Conservation (phyloP, 306 rosid species). For the Datisca glomerata region DNA sequence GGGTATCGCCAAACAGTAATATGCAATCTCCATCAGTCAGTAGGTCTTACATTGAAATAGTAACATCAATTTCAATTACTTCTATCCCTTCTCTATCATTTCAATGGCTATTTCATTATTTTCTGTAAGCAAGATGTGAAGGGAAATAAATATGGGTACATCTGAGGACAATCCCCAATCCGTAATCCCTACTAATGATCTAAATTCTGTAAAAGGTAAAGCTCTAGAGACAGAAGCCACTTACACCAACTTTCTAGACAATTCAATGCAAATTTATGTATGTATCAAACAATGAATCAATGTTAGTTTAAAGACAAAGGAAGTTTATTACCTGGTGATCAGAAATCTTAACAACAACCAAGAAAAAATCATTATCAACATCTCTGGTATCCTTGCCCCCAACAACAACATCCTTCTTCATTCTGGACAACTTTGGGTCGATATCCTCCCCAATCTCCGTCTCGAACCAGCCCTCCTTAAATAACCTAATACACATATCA, state of each 20-base stretch:
- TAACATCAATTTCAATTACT: no score
- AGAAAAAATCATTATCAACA: slow-evolving; percentile 93
- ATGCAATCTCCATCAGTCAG: no score
- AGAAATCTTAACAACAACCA: slow-evolving; percentile 76
- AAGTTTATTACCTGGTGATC: slow-evolving; percentile 76
- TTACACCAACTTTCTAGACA: background rate
- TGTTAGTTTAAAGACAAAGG: background rate
- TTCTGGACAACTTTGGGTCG: slow-evolving; percentile 78
- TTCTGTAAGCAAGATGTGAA: no score
- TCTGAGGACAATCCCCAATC: no score
- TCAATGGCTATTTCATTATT: no score
- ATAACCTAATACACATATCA: slow-evolving; percentile 69
- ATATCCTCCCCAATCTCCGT: slow-evolving; percentile 50
- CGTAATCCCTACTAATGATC: no score
- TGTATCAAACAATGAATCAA: background rate
- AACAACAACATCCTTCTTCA: slow-evolving; percentile 92
- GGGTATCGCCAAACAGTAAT: no score
- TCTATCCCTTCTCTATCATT: no score
- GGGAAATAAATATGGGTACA: background rate
- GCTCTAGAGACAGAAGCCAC: background rate
- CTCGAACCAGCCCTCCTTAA: slow-evolving; percentile 75
- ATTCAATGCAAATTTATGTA: background rate
- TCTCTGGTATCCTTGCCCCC: slow-evolving; percentile 84
- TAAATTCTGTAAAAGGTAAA: no score
- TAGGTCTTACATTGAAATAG: no score